These are phyloP conservation scores for Aspergillus fijiensis DNA, from an alignment of 2,329 filamentous ascomycete genomes.

Conservation along the genomic window DNA sequence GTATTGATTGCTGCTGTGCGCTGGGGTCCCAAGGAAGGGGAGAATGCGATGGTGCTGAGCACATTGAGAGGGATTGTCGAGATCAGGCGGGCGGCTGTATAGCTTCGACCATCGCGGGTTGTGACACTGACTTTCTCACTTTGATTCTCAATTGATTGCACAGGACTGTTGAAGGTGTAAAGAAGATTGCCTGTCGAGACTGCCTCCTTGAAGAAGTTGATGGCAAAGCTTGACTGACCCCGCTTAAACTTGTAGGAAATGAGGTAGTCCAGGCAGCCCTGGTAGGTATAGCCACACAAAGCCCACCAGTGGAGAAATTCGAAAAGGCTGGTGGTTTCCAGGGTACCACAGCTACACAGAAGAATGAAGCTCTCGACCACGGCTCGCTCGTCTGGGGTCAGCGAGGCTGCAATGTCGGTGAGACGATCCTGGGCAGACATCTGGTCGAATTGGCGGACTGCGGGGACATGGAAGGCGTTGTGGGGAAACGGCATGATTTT, in stretches of 20 bases:
- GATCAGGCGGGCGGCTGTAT: slow-evolving; percentile 36
- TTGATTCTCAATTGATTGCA: slow-evolving; percentile 29
- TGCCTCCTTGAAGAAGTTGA: slow-evolving; percentile 49
- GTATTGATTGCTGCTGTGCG: slow-evolving; percentile 40
- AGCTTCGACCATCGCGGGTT: slow-evolving; percentile 32
- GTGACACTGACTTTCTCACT: slow-evolving; percentile 33
- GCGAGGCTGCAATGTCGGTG: slow-evolving; percentile 38
- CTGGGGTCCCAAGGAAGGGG: slow-evolving; percentile 38
- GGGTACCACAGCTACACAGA: slow-evolving; percentile 45
- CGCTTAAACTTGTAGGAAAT: slow-evolving; percentile 45
- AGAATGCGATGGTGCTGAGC: slow-evolving; percentile 42
- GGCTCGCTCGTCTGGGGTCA: slow-evolving; percentile 45
- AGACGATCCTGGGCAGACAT: slow-evolving; percentile 47
- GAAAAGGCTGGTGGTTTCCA: slow-evolving; percentile 47
- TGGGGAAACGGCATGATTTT: slow-evolving; percentile 46
- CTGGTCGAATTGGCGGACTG: slow-evolving; percentile 39
- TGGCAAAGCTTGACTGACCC: slow-evolving; percentile 50
- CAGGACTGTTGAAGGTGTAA: slow-evolving; percentile 45
- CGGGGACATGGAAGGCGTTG: slow-evolving; percentile 33
- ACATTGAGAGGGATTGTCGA: slow-evolving; percentile 17
- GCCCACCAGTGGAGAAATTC: slow-evolving; percentile 54
- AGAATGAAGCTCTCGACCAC: slow-evolving; percentile 45
- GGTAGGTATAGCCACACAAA: slow-evolving; percentile 43
- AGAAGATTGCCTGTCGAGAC: slow-evolving; percentile 38
- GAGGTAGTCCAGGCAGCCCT: slow-evolving; percentile 41